Evolutionary conservation across 202 grass and related monocot species (phyloP), one percentile per base, ranked within the genome.

Genomic region (Panicum virgatum): DNA sequence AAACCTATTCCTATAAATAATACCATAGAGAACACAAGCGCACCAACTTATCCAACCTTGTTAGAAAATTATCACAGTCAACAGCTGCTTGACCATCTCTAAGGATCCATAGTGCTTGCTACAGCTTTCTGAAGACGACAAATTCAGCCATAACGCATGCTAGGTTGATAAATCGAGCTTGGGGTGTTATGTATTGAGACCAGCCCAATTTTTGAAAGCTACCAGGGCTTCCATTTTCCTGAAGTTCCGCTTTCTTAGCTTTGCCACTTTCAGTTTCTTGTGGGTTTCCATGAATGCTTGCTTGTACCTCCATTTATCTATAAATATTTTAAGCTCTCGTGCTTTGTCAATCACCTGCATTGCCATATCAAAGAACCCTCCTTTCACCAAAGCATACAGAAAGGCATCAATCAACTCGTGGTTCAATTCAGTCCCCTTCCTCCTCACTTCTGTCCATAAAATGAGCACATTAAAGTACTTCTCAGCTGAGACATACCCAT

Each of bases 221-320:
- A 98, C 66, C 40, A 98, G 53, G 29, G 96, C 92, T 89, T 93
- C 92, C 92, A 96, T 92, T 79, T 98, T 98, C 73, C 92, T 88
- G 68, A 90, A 98, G 66, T 93, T 95, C 22, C 87, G 88, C 69
- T 89, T 93, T 80, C 96, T 91, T 75, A 98, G 82, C 72, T 98
- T 98, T 25, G 90, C 82, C 47, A 96, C 87, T 85, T 85, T 96
- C 70, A 98, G 67, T 73, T 98, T 98, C 80, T 98, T 98, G 52
- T 98, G 96, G 20, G 82, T 98, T 86, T 96, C 96, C 96, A 98
- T 93, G 80, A 98, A 98, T 47, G 96, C 90, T 51, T 98, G 96
- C 65, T 96, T 98, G 74, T 98, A 91, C 80, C 90, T 93, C 96
- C 96, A 98, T 80, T 98, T 98, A 90, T 98, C 96, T 42, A 98